These are phyloP conservation scores for Thyridium curvatum DNA, from an alignment of 2,329 filamentous ascomycete genomes.

Conservation along the genomic window DNA sequence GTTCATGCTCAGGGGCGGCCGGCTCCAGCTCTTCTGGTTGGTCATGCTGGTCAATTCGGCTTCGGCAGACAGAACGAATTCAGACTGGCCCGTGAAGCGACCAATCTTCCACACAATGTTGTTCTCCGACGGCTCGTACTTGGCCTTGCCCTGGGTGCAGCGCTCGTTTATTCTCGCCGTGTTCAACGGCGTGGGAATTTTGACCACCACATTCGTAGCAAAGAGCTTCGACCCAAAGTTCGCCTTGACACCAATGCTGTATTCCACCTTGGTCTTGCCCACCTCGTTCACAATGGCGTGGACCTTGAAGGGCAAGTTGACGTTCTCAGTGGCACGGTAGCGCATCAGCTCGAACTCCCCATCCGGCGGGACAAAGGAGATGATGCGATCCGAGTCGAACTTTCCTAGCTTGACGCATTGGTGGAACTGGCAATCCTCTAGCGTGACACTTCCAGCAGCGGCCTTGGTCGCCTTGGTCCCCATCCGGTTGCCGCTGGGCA, in stretches of 20 bases:
- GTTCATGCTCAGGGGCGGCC: slow-evolving; percentile 84
- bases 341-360: slow-evolving; percentile 99
- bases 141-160: slow-evolving; percentile 92
- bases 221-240: slow-evolving; percentile 97
- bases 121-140: slow-evolving; percentile 97
- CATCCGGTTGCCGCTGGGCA: slow-evolving; percentile 69
- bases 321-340: slow-evolving; percentile 96
- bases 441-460: slow-evolving; percentile 86
- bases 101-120: slow-evolving; percentile 99
- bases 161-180: slow-evolving; percentile 90
- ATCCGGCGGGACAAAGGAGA: slow-evolving; percentile 93
- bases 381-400: slow-evolving; percentile 94
- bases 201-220: slow-evolving; percentile 90
- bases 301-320: slow-evolving; percentile 97
- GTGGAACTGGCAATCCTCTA: slow-evolving; percentile 98
- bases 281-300: slow-evolving; percentile 98
- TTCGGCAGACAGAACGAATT: slow-evolving; percentile 91
- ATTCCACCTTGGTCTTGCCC: slow-evolving; percentile 95
- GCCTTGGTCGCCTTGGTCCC: slow-evolving; percentile 90
- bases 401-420: slow-evolving; percentile 97
- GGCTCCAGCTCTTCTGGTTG: slow-evolving; percentile 93
- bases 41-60: slow-evolving; percentile 94
- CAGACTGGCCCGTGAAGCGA: slow-evolving; percentile 95
- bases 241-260: slow-evolving; percentile 93
- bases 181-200: slow-evolving; percentile 93